Evolutionary conservation across 2,329 filamentous ascomycete genomes (phyloP), one percentile per base, ranked within the genome.

Genomic region (Cladophialophora exuberans): DNA sequence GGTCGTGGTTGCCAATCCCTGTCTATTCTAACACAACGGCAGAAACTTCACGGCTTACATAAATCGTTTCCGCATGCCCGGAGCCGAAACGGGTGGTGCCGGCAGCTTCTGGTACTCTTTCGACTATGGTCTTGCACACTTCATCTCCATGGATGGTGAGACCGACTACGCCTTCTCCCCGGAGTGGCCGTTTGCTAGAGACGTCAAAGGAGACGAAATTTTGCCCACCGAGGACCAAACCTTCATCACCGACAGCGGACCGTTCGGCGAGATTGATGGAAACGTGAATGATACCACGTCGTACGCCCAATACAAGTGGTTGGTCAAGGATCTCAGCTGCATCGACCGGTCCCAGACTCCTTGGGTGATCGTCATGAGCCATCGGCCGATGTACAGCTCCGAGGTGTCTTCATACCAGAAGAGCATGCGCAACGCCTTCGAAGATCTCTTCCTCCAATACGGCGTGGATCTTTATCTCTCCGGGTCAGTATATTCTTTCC

Each of bases 21-120:
- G n/a, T n/a, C n/a, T n/a, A n/a, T n/a, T n/a, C n/a, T n/a, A n/a
- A n/a, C n/a, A n/a, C n/a, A n/a, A n/a, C n/a, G n/a, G n/a, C n/a
- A n/a, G n/a, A 46, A 79, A 79, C 67, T 79, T 76, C 66, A 80
- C 77, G 13, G 72, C 75, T 5, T 80, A 70, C 65, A 74, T 78
- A 60, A 68, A 80, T 65, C 76, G 77, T 41, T 81, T 81, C 71
- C 72, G 73, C 45, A 80, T 79, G 75, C 76, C 77, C 1, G 78
- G 78, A 20, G 56, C 62, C 1, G 76, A 79, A 60, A 70, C 70
- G 7, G 74, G 74, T 3, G 78, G 78, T 30, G 74, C 79, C 6
- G 70, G 74, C 50, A 80, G 79, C 70, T 77, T 80, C 63, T 81
- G 78, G 78, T 80, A 81, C 67, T 79, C 75, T 1, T 81, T 80